Base-by-base conservation (phyloP, 306 rosid species). In the Vigna nakashimae region DNA sequence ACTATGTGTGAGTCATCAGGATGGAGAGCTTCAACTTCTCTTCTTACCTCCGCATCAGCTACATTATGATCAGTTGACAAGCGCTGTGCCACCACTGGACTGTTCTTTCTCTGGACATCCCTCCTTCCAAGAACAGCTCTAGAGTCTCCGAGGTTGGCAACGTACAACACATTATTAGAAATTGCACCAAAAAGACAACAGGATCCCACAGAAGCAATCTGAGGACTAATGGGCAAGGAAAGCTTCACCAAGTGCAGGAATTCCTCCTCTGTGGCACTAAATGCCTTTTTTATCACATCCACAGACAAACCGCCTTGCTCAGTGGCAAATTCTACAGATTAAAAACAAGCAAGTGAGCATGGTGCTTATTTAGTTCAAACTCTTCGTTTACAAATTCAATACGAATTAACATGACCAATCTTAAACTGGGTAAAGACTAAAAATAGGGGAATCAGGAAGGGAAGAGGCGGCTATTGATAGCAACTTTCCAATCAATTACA, bases 141-240 rank as follows among this genome's bases (percentile, higher is more conserved):
- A 0, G 99, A 95, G 75, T 95, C 99, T 49, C 99, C 99, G 0
- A 92, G 94, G 84, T 95, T 95, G 2, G 99, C 99, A 60, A 92
- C 90, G 74, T 88, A 90, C 46, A 95, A 74, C 65, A 90, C 85
- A 72, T 85, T 84, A 75, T 95, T 73, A 3, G 99, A 62, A 77
- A 95, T 92, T 5, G 98, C 98, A 60, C 98, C 99, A 24, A 95
- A 81, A 74, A 95, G 95, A 80, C 99, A 95, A 77, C 99, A 95
- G 0, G 99, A 92, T 15, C 99, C 99, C 5, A 86, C 98, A 0
- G 97, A 91, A 70, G 97, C 98, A 66, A 92, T 95, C 64, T 84
- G 91, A 0, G 99, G 99, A 83, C 80, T 88, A 6, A 75, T 45
- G 1, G 86, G 84, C 65, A 91, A 73, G 0, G 87, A 82, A 46